Evolutionary conservation across 2,329 filamentous ascomycete species (phyloP), one percentile per base, ranked within the genome.

Genomic region (Penicillium expansum): DNA sequence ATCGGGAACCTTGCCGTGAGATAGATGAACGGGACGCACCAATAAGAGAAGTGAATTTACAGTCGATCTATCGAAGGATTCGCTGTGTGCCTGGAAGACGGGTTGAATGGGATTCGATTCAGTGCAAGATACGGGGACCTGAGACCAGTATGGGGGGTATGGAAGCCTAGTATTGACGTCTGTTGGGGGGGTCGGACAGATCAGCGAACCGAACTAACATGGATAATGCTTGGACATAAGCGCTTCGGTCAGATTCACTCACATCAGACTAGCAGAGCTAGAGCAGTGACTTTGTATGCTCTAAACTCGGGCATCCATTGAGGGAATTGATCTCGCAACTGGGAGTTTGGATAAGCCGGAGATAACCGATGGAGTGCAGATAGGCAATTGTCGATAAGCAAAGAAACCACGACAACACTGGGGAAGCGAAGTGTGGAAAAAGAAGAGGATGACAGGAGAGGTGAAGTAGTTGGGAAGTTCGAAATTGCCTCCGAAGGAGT

Each of bases 361-460:
- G 65, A 69, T 67, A 69, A 64, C 67, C 66, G 68, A 67, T 54
- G 54, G 43, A 70, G 67, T 68, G 63, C 54, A 62, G 63, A 66
- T 67, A 66, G 58, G 63, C 54, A 54, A 44, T 38, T 52, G 49
- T 52, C 18, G 48, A 57, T 57, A 57, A 44, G 43, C 39, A 48
- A 45, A 56, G 30, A 55, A 27, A 44, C 51, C 51, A 47, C 22
- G 42, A 55, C 33, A 14, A 39, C 45, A 52, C 35, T 22, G 43
- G 38, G 30, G 30, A 37, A 32, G 39, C 33, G 44, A 54, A 49
- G 37, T 47, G 48, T 44, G 35, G n/a, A n/a, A 44, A 30, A 43
- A 38, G 41, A 51, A 35, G 52, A 38, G 27, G 47, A 38, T 50
- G 43, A 33, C 13, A 39, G 44, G 48, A 41, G 35, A 38, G 38